Conservation (phyloP, 2,329 filamentous ascomycete genomes). For the Tolypocladium sp. region DNA sequence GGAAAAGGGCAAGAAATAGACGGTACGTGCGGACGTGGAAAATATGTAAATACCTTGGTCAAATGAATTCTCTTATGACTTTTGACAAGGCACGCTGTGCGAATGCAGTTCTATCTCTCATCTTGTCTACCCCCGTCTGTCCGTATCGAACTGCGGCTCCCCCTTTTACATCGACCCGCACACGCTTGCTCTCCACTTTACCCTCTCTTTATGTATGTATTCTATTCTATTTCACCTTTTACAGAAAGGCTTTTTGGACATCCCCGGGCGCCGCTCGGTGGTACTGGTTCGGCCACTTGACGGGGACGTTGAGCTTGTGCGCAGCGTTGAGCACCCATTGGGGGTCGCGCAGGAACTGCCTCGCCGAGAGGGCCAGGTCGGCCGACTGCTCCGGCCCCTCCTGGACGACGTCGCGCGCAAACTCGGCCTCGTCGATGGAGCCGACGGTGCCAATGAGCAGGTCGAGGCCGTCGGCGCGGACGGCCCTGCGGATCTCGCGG, state of each 20-base stretch:
- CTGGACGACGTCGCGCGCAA: conserved; percentile 53
- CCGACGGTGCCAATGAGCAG: conserved; percentile 70
- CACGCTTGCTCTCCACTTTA: not conserved
- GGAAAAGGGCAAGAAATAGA: conserved; percentile 20
- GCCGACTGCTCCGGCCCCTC: conserved; percentile 26
- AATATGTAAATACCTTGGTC: not conserved
- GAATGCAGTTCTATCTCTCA: not conserved
- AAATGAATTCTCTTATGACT: not conserved
- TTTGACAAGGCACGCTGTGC: not conserved
- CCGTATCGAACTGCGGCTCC: not conserved
- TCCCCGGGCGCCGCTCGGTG: conserved; percentile 22
- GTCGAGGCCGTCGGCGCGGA: conserved; percentile 36
- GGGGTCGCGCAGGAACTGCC: conserved; percentile 76
- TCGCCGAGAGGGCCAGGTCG: conserved; percentile 65
- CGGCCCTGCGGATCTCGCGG: conserved; percentile 57
- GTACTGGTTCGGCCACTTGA: conserved; percentile 65
- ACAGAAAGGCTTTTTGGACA: conserved; percentile 1
- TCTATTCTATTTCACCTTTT: not conserved
- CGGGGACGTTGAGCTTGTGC: conserved; percentile 59
- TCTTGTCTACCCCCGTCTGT: not conserved
- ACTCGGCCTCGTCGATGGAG: conserved; percentile 57
- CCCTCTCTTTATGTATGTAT: not conserved
- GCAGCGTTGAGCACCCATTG: conserved; percentile 68
- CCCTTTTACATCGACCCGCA: not conserved
- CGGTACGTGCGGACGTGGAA: not conserved